Conservation (phyloP, 352 stramenopile species). For the Peronospora destructor region DNA sequence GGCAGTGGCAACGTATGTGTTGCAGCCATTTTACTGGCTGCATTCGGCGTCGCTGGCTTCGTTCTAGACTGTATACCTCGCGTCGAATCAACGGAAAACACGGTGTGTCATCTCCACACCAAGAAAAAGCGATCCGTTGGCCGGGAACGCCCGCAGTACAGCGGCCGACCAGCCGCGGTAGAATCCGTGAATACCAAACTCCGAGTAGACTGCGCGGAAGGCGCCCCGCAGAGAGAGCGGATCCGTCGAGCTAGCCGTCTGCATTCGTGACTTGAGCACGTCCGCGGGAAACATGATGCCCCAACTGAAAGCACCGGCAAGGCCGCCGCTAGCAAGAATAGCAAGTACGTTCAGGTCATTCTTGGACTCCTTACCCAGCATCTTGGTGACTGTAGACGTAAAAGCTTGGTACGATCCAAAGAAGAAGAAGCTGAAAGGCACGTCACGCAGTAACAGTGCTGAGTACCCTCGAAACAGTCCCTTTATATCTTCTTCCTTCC, state of each 20-base stretch:
- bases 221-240: conserved; percentile 39
- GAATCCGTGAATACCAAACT: conserved; percentile 70
- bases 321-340: conserved; percentile 70
- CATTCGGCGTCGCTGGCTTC: conserved; percentile 1
- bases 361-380: conserved; percentile 54
- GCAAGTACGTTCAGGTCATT: conserved; percentile 62
- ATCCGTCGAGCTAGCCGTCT: conserved; percentile 33
- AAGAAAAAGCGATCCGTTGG: conserved; percentile 85
- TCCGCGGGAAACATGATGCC: conserved; percentile 83
- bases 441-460: conserved; percentile 75
- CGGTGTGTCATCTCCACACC: conserved; percentile 86
- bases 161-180: conserved; percentile 84
- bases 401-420: conserved; percentile 80
- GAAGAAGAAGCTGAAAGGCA: conserved; percentile 89
- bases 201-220: conserved; percentile 48
- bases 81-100: conserved; percentile 48
- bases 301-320: conserved; percentile 76
- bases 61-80: conserved; percentile 10
- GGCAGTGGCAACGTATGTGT: no score
- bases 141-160: conserved; percentile 80
- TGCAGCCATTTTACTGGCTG: background rate
- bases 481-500: conserved; percentile 46
- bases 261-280: conserved; percentile 81
- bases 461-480: conserved; percentile 80
- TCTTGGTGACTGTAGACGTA: conserved; percentile 42